phyloP scores from a whole-genome alignment of 2,329 filamentous ascomycete species.

The Ceratocystis huliohia region DNA sequence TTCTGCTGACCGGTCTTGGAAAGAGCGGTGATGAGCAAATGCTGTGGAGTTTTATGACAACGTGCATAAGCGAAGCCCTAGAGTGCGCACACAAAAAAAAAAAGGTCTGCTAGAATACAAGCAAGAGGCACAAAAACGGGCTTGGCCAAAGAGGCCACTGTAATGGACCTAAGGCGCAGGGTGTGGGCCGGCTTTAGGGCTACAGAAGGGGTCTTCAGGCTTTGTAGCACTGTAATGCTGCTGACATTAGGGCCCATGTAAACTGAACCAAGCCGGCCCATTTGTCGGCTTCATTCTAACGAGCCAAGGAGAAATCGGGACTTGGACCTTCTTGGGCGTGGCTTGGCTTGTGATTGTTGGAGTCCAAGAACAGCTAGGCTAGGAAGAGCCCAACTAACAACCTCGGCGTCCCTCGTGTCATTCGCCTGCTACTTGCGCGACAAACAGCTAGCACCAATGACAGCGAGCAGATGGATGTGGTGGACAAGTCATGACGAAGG shows the following conservation, averaged over 20 bases:
- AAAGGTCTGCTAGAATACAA: not conserved
- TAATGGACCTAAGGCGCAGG: too few relatives aligned
- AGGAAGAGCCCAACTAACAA: not conserved
- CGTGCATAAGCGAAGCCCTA: conserved; percentile 11
- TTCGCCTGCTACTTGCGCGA: too few relatives aligned
- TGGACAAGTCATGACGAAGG: too few relatives aligned
- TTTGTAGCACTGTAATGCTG: too few relatives aligned
- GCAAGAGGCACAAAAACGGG: not conserved
- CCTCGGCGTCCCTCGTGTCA: not conserved
- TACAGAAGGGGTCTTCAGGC: too few relatives aligned
- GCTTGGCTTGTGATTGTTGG: conserved; percentile 4
- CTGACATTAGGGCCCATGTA: too few relatives aligned
- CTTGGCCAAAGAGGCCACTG: too few relatives aligned
- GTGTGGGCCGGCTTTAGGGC: too few relatives aligned
- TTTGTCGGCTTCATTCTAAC: not conserved
- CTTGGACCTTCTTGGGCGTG: not conserved
- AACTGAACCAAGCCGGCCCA: too few relatives aligned
- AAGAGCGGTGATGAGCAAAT: not conserved
- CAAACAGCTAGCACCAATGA: too few relatives aligned
- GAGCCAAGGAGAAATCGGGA: not conserved
- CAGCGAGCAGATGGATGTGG: too few relatives aligned
- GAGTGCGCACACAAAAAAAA: not conserved
- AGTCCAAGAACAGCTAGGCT: not conserved
- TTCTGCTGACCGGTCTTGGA: not conserved
- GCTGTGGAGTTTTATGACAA: not conserved